Conservation (phyloP, 106 monocot species). For the Triglochin maritima region DNA sequence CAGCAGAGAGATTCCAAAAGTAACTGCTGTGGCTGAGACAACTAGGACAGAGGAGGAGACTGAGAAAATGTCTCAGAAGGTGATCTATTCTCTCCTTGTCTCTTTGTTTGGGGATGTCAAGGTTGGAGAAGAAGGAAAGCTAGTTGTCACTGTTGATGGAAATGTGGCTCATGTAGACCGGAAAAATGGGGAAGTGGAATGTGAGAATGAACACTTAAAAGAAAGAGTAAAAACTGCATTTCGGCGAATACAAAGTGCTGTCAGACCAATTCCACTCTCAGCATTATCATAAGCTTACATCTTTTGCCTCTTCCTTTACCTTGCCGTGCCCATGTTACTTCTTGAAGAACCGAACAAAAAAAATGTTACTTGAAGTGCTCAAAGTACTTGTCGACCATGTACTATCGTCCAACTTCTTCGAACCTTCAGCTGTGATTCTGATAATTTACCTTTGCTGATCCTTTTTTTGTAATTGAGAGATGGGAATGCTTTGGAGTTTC, state of each 20-base stretch:
- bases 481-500: too few relatives aligned
- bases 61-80: conserved; percentile 69
- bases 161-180: conserved; percentile 49
- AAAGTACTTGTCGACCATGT: too few relatives aligned
- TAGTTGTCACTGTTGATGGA: conserved; percentile 78
- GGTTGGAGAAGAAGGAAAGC: conserved; percentile 66
- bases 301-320: too few relatives aligned
- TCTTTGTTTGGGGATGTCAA: conserved; percentile 92
- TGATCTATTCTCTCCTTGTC: conserved; percentile 49
- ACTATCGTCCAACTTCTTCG: too few relatives aligned
- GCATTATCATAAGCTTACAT: neutral
- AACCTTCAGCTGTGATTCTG: too few relatives aligned
- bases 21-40: conserved; percentile 42
- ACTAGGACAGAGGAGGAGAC: conserved; percentile 53
- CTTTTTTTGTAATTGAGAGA: too few relatives aligned
- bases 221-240: conserved; percentile 83
- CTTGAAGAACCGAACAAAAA: too few relatives aligned
- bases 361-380: too few relatives aligned
- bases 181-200: conserved; percentile 76
- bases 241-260: conserved; percentile 54
- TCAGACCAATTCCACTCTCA: conserved; percentile 60
- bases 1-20: conserved; percentile 63
- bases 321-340: too few relatives aligned
- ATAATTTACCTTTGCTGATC: too few relatives aligned
- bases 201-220: conserved; percentile 55